Conservation (phyloP, 441 rosid species). For the Pelargonium fulgidum region DNA sequence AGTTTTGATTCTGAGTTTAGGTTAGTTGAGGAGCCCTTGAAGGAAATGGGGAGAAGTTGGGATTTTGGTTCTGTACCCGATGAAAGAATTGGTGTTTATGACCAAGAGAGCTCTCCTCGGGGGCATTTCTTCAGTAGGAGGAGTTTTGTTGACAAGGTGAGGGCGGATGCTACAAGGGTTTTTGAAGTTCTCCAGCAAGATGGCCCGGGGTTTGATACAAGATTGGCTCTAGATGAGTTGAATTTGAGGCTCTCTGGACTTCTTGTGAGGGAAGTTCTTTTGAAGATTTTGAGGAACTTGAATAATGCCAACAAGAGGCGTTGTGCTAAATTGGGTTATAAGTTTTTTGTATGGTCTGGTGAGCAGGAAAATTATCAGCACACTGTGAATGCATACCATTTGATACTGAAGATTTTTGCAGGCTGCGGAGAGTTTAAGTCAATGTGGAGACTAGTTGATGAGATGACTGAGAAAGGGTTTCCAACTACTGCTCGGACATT, state of each 20-base stretch:
- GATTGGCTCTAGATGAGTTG: conserved; percentile 48
- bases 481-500: conserved; percentile 72
- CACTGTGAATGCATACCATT: conserved; percentile 52
- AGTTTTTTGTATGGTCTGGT: conserved; percentile 75
- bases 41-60: conserved; percentile 32
- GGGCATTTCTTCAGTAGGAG: conserved; percentile 25
- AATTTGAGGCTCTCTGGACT: conserved; percentile 55
- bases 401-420: conserved; percentile 73
- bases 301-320: conserved; percentile 43
- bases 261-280: conserved; percentile 80
- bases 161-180: conserved; percentile 42
- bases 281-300: conserved; percentile 47
- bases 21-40: conserved; percentile 48
- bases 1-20: conserved; percentile 35
- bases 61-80: conserved; percentile 29
- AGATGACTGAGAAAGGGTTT: conserved; percentile 74
- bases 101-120: conserved; percentile 13
- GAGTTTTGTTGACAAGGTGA: conserved; percentile 33
- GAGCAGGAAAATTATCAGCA: conserved; percentile 51
- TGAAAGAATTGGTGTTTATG: conserved; percentile 20
- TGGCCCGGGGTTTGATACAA: conserved; percentile 62
- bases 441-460: conserved; percentile 80
- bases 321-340: conserved; percentile 64
- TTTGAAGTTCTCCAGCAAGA: conserved; percentile 62
- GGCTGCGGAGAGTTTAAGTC: conserved; percentile 76